Evolutionary conservation across 2,329 filamentous ascomycete species (phyloP).

Genomic region (Talaromyces islandicus): DNA sequence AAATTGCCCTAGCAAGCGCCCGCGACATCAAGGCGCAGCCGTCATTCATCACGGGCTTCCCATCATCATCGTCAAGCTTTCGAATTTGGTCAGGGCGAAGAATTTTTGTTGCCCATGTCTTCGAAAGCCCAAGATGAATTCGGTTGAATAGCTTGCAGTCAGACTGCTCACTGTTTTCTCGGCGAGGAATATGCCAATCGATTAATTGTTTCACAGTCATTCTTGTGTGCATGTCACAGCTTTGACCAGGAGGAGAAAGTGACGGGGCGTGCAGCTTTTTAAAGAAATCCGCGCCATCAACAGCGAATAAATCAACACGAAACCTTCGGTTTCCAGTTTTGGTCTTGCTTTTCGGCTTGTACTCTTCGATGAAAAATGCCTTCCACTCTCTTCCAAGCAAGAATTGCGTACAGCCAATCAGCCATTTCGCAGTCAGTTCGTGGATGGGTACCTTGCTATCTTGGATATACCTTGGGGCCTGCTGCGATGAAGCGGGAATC

Average conservation of each 20-base stretch:
- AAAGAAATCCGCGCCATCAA: conserved; percentile 37
- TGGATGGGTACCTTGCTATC: conserved; percentile 21
- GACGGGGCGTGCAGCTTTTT: conserved; percentile 6
- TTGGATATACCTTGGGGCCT: conserved; percentile 21
- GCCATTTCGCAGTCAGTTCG: conserved; percentile 33
- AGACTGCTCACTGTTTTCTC: conserved; percentile 29
- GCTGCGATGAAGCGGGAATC: conserved; percentile 25
- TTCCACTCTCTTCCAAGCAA: conserved; percentile 40
- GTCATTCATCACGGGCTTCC: conserved; percentile 40
- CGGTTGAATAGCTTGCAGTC: conserved; percentile 43
- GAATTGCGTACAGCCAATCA: conserved; percentile 31
- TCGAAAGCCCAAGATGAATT: conserved; percentile 38
- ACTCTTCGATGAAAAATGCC: conserved; percentile 39
- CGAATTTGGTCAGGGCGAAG: conserved; percentile 34
- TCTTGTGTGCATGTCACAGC: conserved; percentile 23
- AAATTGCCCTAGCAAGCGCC: conserved; percentile 43
- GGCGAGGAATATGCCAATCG: conserved; percentile 40
- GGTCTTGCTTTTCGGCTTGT: conserved; percentile 21
- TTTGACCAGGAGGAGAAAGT: conserved; percentile 19
- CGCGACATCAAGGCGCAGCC: conserved; percentile 53
- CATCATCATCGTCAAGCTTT: conserved; percentile 22
- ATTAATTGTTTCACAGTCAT: conserved; percentile 36
- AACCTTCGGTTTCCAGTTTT: conserved; percentile 19
- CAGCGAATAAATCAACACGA: conserved; percentile 39
- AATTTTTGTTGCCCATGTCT: conserved; percentile 34